These are phyloP conservation scores for Fusarium aywerte DNA, from an alignment of 2,329 filamentous ascomycete species.

Conservation along the genomic window DNA sequence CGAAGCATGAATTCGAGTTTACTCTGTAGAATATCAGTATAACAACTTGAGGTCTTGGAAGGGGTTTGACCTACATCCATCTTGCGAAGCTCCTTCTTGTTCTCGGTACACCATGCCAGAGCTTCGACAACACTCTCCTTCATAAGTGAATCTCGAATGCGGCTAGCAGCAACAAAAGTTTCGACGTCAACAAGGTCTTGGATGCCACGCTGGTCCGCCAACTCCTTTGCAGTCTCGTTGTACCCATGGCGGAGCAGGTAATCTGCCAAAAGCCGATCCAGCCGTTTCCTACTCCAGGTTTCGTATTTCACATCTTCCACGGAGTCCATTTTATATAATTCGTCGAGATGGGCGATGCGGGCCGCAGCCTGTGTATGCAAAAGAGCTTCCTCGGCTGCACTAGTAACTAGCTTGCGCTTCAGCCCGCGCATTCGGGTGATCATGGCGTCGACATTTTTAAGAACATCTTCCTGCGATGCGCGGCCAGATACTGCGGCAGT, in stretches of 20 bases:
- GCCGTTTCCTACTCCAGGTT: constrained; percentile 81
- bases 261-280: constrained; percentile 90
- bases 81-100: constrained; percentile 91
- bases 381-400: constrained; percentile 81
- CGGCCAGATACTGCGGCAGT: constrained; percentile 73
- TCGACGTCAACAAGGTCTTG: constrained; percentile 87
- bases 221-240: constrained; percentile 75
- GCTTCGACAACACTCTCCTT: constrained; percentile 80
- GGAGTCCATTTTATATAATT: constrained; percentile 81
- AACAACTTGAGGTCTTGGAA: background rate
- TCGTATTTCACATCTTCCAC: constrained; percentile 95
- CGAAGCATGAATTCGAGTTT: constrained; percentile 93
- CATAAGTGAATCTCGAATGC: constrained; percentile 78
- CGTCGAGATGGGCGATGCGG: constrained; percentile 81
- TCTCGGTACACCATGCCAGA: constrained; percentile 90
- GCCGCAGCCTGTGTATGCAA: constrained; percentile 81
- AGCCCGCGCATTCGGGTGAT: constrained; percentile 84
- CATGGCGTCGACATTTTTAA: constrained; percentile 85
- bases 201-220: constrained; percentile 81
- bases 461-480: constrained; percentile 74
- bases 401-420: constrained; percentile 83
- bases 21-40: constrained; percentile 61
- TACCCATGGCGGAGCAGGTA: constrained; percentile 90
- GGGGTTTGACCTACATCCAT: constrained; percentile 70
- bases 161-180: constrained; percentile 84